phyloP scores from a whole-genome alignment of 2,329 filamentous ascomycete genomes.

The Sporothrix humicola region DNA sequence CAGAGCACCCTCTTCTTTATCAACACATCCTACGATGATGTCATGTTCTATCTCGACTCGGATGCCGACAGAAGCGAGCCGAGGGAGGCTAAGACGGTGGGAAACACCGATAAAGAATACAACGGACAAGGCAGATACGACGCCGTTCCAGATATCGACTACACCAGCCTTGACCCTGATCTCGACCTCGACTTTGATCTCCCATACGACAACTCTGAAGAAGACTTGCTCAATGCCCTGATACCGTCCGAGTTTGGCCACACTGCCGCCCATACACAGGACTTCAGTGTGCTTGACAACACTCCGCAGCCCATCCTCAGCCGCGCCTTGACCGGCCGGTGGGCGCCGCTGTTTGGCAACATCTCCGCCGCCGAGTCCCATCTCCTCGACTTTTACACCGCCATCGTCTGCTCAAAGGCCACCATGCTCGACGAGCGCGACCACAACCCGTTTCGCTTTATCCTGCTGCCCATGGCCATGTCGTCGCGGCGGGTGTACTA shows the following conservation, averaged over 20 bases:
- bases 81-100: not conserved
- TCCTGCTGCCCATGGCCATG: conserved; percentile 28
- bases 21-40: conserved; percentile 26
- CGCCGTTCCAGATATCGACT: not conserved
- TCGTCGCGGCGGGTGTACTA: conserved; percentile 11
- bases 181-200: not conserved
- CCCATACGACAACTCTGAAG: not conserved
- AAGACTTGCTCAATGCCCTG: not conserved
- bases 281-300: not conserved
- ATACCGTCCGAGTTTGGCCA: not conserved
- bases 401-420: conserved; percentile 26
- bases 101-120: too few species aligned
- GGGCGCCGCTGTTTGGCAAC: conserved; percentile 27
- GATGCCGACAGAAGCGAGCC: not conserved
- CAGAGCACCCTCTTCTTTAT: conserved; percentile 7
- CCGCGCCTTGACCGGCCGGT: not conserved
- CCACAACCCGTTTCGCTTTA: conserved; percentile 29
- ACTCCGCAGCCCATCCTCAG: not conserved
- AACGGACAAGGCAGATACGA: too few species aligned
- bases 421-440: conserved; percentile 31
- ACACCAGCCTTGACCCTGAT: not conserved
- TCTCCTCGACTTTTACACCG: conserved; percentile 27
- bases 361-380: conserved; percentile 22
- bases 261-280: not conserved
- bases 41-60: conserved; percentile 18